A percentile compares a stretch with the other conserved stretches of the same genome.
phyloP scores from a whole-genome alignment of 2,329 filamentous ascomycete species.

The Herpotrichia juniperi region DNA sequence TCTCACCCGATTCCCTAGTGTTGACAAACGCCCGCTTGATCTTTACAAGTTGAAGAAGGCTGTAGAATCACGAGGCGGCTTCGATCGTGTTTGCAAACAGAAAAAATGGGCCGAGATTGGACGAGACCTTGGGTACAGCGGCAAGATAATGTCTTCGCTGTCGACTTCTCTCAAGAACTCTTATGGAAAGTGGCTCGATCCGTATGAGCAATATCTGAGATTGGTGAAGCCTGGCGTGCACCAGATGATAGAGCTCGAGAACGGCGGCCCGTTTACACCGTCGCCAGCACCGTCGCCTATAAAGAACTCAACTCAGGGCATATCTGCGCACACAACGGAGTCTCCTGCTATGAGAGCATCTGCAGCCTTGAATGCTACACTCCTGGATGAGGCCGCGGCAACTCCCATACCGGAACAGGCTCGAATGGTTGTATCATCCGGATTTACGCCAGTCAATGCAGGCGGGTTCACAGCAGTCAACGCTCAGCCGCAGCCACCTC shows the following conservation, averaged over 20 bases:
- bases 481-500: slow-evolving; percentile 37
- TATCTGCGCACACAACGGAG: slow-evolving; percentile 62
- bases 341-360: slow-evolving; percentile 70
- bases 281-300: slow-evolving; percentile 77
- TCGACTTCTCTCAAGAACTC: slow-evolving; percentile 98
- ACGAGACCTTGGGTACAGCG: slow-evolving; percentile 93
- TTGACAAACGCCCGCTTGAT: slow-evolving; percentile 96
- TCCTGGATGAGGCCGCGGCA: slow-evolving; percentile 47
- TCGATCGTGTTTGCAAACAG: slow-evolving; percentile 93
- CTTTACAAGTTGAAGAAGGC: slow-evolving; percentile 96
- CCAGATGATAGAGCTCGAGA: slow-evolving; percentile 90
- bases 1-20: slow-evolving; percentile 90
- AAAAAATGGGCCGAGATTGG: slow-evolving; percentile 99
- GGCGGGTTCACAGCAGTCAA: slow-evolving; percentile 72
- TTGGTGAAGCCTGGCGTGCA: slow-evolving; percentile 95
- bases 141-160: slow-evolving; percentile 99
- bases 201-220: slow-evolving; percentile 93
- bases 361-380: slow-evolving; percentile 61
- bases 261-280: slow-evolving; percentile 86
- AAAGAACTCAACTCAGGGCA: slow-evolving; percentile 59
- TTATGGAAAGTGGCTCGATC: slow-evolving; percentile 94
- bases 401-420: slow-evolving; percentile 61
- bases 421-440: slow-evolving; percentile 61
- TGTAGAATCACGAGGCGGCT: slow-evolving; percentile 91
- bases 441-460: slow-evolving; percentile 75